Evolutionary conservation across 73 alveolate species (phyloP).

Genomic region (Halteria grandinella): DNA sequence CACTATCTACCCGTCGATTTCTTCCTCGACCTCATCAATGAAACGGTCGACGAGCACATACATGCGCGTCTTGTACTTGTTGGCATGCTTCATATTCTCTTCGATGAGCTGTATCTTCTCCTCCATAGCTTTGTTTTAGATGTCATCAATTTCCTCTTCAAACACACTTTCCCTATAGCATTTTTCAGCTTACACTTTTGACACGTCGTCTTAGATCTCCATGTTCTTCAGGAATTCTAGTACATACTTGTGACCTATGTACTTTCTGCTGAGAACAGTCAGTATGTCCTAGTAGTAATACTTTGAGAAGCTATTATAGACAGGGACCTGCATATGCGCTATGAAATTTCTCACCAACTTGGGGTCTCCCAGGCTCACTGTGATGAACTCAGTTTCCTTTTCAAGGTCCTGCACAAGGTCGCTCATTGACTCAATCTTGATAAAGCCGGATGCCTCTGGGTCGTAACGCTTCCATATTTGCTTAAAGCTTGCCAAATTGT

Average conservation of each 20-base stretch:
- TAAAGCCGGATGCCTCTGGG: no score
- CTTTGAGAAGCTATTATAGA: neutral
- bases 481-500: no score
- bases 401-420: no score
- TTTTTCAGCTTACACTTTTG: neutral
- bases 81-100: neutral
- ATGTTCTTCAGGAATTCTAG: neutral
- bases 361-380: neutral
- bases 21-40: no score
- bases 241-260: neutral
- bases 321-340: conserved; percentile 28
- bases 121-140: neutral
- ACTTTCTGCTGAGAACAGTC: conserved; percentile 5
- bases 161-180: neutral
- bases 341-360: conserved; percentile 3
- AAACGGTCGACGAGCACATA: no score
- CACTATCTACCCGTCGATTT: neutral
- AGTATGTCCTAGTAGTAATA: conserved; percentile 46
- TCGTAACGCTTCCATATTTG: no score
- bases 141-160: conserved; percentile 13
- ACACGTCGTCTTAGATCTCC: conserved; percentile 1
- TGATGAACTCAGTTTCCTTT: conserved; percentile 9
- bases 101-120: conserved; percentile 20
- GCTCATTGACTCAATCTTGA: no score
- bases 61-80: no score